Percentiles rank a stretch among this genome's conserved stretches.
phyloP scores from a whole-genome alignment of 2,329 filamentous ascomycete species.

The Aspergillus sp. region DNA sequence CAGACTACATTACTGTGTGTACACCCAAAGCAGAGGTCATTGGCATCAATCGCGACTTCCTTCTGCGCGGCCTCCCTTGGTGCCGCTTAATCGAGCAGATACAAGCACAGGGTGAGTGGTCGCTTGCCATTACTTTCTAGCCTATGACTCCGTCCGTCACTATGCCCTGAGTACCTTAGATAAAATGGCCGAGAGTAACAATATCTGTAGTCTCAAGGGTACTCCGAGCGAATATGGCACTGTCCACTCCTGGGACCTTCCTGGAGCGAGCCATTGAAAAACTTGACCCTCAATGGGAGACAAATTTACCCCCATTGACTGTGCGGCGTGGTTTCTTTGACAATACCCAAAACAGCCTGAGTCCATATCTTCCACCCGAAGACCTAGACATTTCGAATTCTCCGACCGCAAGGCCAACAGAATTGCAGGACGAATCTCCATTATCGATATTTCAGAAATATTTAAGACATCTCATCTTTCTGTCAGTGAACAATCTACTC shows the following conservation, averaged over 20 bases:
- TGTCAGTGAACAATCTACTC: not conserved
- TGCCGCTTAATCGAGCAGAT: not conserved
- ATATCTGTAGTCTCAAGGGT: not conserved
- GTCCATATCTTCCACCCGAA: not conserved
- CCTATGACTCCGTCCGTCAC: not conserved
- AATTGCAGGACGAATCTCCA: not conserved
- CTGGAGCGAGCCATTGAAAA: not conserved
- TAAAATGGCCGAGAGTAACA: not conserved
- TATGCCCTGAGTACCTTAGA: too few relatives aligned
- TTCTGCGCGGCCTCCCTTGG: not conserved
- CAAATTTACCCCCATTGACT: not conserved
- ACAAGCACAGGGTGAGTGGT: not conserved
- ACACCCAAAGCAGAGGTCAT: not conserved
- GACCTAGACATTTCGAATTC: not conserved
- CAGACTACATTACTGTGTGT: not conserved
- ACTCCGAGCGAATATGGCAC: not conserved
- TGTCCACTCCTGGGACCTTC: not conserved
- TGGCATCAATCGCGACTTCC: not conserved
- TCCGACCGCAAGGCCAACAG: not conserved
- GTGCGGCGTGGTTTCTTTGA: rapidly evolving
- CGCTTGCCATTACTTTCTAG: not conserved
- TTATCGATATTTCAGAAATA: not conserved
- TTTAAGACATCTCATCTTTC: not conserved
- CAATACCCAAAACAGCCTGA: not conserved
- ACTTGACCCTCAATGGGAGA: not conserved